phyloP scores from a whole-genome alignment of 371 early-diverging fungal genomes.

The Conidiobolus incongruus region DNA sequence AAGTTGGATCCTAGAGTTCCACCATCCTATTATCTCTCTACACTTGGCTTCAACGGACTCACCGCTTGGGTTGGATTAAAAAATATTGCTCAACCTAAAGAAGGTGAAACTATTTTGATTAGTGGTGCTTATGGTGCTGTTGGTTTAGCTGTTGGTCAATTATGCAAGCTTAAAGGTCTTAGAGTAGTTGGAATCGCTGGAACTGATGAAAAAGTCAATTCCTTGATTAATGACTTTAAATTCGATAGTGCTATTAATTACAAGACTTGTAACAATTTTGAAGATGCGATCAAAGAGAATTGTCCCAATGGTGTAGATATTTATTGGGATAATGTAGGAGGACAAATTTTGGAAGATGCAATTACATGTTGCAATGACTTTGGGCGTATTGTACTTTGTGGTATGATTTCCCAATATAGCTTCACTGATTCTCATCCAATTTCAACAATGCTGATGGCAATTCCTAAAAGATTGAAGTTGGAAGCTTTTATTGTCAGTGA shows the following conservation, averaged over 20 bases:
- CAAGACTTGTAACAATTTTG: constrained; percentile 21
- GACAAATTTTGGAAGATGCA: constrained; percentile 33
- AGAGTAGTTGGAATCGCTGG: constrained; percentile 41
- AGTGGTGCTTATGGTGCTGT: constrained; percentile 22
- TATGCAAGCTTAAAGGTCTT: constrained; percentile 27
- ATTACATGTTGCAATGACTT: constrained; percentile 6
- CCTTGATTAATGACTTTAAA: constrained; percentile 19
- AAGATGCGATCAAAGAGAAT: constrained; percentile 12
- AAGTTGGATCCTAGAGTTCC: constrained; percentile 10
- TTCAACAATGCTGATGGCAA: constrained; percentile 16
- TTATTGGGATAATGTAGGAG: constrained; percentile 47
- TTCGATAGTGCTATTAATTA: constrained; percentile 52
- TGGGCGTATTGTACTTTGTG: constrained; percentile 26
- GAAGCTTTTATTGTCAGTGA: constrained; percentile 29
- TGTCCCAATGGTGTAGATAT: constrained; percentile 45
- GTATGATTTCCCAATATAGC: constrained; percentile 46
- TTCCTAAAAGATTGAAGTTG: constrained; percentile 21
- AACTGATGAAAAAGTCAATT: constrained; percentile 37
- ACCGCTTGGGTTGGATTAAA: constrained; percentile 25
- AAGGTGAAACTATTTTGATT: constrained; percentile 30
- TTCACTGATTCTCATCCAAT: constrained; percentile 16
- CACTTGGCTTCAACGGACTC: constrained; percentile 30
- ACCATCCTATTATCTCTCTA: constrained; percentile 21
- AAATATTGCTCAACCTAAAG: constrained; percentile 27
- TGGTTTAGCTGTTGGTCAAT: constrained; percentile 37